Evolutionary conservation across 768 basidiomycete species (phyloP), one percentile per base, ranked within the genome.

Genomic region (Lactarius akahatsu): DNA sequence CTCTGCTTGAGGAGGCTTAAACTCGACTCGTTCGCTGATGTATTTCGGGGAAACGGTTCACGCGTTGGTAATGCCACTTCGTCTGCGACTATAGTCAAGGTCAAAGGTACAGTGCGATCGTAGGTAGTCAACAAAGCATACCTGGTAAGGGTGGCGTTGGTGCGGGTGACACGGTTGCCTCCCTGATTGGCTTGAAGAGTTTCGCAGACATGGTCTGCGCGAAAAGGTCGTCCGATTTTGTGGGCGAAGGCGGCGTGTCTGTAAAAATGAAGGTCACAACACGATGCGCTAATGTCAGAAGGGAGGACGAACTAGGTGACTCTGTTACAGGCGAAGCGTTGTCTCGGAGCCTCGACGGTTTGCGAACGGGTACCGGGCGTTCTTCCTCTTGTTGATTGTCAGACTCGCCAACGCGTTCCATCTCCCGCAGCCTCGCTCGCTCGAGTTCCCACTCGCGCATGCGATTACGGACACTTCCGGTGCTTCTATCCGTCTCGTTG

Each of bases 381-480:
- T 59, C 66, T 30, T 52, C 58, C 47, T 66, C 65, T 11, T 57
- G 58, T 26, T 65, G 66, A 11, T 36, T 54, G 55, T 69, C 67
- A 23, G 59, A 72, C 76, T 75, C 66, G 75, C 80, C 72, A 81
- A 82, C 54, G 78, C 78, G 78, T 66, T 81, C 82, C 80, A 90
- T 86, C 79, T 90, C 89, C 70, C 89, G 81, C 72, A 91, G 75
- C 66, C 88, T 78, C 75, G 86, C 82, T 41, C 83, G 82, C 74
- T 91, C 89, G 50, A 85, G 78, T 73, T 92, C 89, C 89, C 90
- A 92, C 70, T 91, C 90, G 69, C 80, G 80, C 70, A 91, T 86
- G 13, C 90, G 80, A 65, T 89, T 84, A 64, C 81, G 82, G 20
- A 81, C 80, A 62, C 71, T 70, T 13, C 66, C 73, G 4, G 50